Base-by-base conservation (phyloP, 2,329 filamentous ascomycete species). In the Trichophyton simii region DNA sequence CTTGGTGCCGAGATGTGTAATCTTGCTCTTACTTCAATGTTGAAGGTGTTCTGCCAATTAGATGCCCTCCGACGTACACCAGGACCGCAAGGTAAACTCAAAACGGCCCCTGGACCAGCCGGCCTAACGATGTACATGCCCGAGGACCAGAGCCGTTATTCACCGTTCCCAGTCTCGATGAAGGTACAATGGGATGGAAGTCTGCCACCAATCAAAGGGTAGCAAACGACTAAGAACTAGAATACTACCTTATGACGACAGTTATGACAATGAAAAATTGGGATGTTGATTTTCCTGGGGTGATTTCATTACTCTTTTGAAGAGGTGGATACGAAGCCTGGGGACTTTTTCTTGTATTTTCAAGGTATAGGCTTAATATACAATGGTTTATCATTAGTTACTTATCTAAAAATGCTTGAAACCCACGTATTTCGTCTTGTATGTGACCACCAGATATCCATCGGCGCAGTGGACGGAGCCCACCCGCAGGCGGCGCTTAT, bases 31-130 rank as follows among this genome's bases (percentile, higher is more conserved):
- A 58, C 63, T 0, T 75, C 75, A 0, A 71, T 80, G 22, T 66
- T 80, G 36, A 78, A 75, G 68, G 71, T 78, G 3, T 68, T 69
- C 0, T 77, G 76, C 0, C 73, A 72, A 18, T 73, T 80, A 59
- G 77, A 76, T 64, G 66, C 76, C 48, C 71, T 80, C 1, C 75
- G 78, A 4, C 74, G 74, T 0, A 78, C 77, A 0, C 77, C 77
- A 0, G 78, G 77, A 0, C 70, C 71, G 58, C 78, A 78, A 74
- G 78, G 78, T 0, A 57, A 68, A 52, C 73, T 79, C 60, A 79
- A 79, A 72, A 75, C 70, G 60, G 67, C 76, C 34, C 63, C 69
- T 28, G 73, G 69, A 9, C 68, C 72, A 15, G 75, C 72, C 48
- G 75, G 74, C 3, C 70, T 78, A 52, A 70, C 74, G 4, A 71